Percentiles rank a stretch among this genome's conserved stretches.
phyloP scores from a whole-genome alignment of 129 eudicot genomes.

The Escallonia rubra region DNA sequence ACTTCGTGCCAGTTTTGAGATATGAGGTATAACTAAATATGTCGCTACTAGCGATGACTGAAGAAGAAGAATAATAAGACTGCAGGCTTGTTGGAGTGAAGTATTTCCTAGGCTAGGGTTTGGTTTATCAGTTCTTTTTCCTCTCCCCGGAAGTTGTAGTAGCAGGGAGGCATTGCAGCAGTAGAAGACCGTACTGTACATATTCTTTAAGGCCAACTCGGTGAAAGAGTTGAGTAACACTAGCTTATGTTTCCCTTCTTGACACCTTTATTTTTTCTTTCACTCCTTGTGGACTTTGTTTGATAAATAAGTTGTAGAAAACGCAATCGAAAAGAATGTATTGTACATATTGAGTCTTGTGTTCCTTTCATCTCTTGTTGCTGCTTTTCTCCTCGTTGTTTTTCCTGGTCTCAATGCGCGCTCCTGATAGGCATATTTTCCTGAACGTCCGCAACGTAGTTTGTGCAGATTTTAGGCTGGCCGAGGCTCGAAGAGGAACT shows the following conservation, averaged over 20 bases:
- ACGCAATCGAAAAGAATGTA: conserved; percentile 16
- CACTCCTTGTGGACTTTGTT: conserved; percentile 49
- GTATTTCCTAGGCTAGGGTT: conserved; percentile 19
- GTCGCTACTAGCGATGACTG: conserved; percentile 22
- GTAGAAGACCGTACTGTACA: conserved; percentile 27
- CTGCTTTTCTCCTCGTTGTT: too few species aligned
- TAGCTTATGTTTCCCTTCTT: conserved; percentile 15
- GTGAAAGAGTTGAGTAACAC: conserved; percentile 17
- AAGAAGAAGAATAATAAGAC: conserved; percentile 21
- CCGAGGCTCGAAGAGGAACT: too few species aligned
- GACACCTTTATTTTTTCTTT: conserved; percentile 15
- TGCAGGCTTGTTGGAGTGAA: conserved; percentile 28
- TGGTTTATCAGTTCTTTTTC: conserved; percentile 9
- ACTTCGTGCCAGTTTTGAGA: conserved; percentile 98
- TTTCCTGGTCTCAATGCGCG: too few species aligned
- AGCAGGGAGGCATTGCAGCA: conserved; percentile 2
- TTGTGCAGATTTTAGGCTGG: too few species aligned
- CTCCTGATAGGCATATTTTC: too few species aligned
- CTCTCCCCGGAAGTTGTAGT: conserved; percentile 1
- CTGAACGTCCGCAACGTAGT: too few species aligned
- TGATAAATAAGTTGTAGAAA: conserved; percentile 68
- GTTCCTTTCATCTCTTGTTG: background rate
- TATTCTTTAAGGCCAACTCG: conserved; percentile 37
- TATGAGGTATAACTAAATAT: conserved; percentile 18
- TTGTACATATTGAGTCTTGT: conserved; percentile 36